Evolutionary conservation across 345 rosid species (phyloP).

Genomic region (Lepidium aucheri): DNA sequence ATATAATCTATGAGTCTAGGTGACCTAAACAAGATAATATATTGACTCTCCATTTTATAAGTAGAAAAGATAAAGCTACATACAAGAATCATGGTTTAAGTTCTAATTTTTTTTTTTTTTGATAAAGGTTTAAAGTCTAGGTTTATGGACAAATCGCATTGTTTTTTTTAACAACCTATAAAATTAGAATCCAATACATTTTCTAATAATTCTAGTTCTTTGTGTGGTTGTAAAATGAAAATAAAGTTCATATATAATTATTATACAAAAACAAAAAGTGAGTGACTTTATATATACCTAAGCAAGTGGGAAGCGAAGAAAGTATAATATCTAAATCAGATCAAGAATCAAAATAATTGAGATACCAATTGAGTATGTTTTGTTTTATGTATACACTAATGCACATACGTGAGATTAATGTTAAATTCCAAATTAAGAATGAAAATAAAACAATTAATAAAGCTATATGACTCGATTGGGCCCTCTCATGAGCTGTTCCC

Average conservation of each 20-base stretch:
- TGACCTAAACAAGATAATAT: neutral
- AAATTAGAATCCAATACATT: neutral
- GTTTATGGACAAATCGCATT: neutral
- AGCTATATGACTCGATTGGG: slow-evolving; percentile 11
- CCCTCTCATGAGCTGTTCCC: slow-evolving; percentile 30
- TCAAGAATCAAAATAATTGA: slow-evolving; percentile 27
- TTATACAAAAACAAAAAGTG: neutral
- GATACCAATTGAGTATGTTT: slow-evolving; percentile 16
- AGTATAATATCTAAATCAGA: slow-evolving; percentile 23
- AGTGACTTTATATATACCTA: slow-evolving; percentile 17
- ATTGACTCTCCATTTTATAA: neutral
- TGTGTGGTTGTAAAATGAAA: slow-evolving; percentile 5
- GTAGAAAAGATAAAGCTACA: neutral
- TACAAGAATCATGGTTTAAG: neutral
- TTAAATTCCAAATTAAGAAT: slow-evolving; percentile 17
- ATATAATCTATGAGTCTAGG: neutral
- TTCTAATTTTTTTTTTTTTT: too few relatives aligned
- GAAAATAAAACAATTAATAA: slow-evolving; percentile 1
- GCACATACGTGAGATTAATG: slow-evolving; percentile 20
- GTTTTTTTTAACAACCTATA: neutral
- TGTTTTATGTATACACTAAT: slow-evolving; percentile 12
- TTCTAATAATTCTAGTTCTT: neutral
- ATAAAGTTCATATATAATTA: neutral
- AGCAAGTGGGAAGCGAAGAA: slow-evolving; percentile 23
- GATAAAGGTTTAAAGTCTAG: too few relatives aligned